Conservation (phyloP, 805 yeast species). For the Sporopachydermia quercuum region DNA sequence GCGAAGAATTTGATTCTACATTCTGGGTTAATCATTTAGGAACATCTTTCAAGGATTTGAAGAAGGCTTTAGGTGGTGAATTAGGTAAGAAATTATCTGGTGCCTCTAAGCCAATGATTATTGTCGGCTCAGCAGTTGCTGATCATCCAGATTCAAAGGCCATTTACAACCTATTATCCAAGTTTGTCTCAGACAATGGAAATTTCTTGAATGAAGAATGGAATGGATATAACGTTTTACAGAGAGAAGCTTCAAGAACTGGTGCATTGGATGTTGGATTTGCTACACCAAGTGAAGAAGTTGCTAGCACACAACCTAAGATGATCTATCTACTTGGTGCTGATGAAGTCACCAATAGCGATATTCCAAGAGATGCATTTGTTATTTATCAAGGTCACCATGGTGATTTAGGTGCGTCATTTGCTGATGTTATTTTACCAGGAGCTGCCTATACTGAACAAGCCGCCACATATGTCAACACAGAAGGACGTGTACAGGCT, state of each 20-base stretch:
- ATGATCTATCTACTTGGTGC: slow-evolving; percentile 73
- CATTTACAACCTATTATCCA: slow-evolving; percentile 42
- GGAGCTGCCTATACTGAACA: slow-evolving; percentile 85
- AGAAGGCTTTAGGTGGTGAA: slow-evolving; percentile 46
- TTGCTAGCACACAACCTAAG: slow-evolving; percentile 39
- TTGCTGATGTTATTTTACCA: slow-evolving; percentile 77
- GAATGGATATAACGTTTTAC: slow-evolving; percentile 72
- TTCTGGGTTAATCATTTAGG: slow-evolving; percentile 55
- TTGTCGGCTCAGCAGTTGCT: slow-evolving; percentile 68
- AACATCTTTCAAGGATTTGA: slow-evolving; percentile 37
- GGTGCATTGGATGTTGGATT: slow-evolving; percentile 83
- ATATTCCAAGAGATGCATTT: slow-evolving; percentile 72
- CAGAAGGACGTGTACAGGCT: slow-evolving; percentile 78
- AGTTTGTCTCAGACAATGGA: slow-evolving; percentile 35
- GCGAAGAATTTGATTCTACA: slow-evolving; percentile 66
- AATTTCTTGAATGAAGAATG: slow-evolving; percentile 58
- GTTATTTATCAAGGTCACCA: slow-evolving; percentile 87
- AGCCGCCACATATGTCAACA: slow-evolving; percentile 70
- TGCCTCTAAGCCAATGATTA: slow-evolving; percentile 64
- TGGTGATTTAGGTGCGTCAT: slow-evolving; percentile 79
- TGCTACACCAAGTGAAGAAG: slow-evolving; percentile 33
- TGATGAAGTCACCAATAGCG: slow-evolving; percentile 55
- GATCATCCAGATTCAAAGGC: slow-evolving; percentile 52
- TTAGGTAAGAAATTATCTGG: slow-evolving; percentile 50
- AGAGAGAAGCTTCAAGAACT: slow-evolving; percentile 76